These are phyloP conservation scores for Acanthamoeba healyi DNA, from an alignment of 208 protist genomes.

Conservation along the genomic window DNA sequence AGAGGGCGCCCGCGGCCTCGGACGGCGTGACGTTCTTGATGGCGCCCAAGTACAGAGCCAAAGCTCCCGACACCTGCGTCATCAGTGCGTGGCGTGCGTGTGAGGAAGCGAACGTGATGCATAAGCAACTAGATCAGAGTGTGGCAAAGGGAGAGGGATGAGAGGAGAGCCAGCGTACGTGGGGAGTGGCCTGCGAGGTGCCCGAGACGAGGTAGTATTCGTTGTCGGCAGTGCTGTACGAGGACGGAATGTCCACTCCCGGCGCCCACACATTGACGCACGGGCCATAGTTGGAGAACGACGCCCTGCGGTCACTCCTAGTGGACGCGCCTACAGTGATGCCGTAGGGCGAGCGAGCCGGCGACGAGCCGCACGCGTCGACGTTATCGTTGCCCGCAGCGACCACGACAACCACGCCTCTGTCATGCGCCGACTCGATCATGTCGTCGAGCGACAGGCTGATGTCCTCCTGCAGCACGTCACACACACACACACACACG, in stretches of 20 bases:
- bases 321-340: constrained; percentile 29
- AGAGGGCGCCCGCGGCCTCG: constrained; percentile 35
- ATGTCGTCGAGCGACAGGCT: neutral
- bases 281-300: constrained; percentile 65
- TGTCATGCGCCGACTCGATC: neutral
- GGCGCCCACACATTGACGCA: constrained; percentile 61
- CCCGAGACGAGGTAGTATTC: neutral
- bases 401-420: neutral
- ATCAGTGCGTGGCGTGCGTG: too few relatives aligned
- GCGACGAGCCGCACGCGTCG: constrained; percentile 27
- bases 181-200: neutral
- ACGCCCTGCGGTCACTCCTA: neutral
- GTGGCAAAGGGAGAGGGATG: too few relatives aligned
- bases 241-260: neutral
- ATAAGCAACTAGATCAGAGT: too few relatives aligned
- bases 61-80: neutral
- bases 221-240: neutral
- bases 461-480: neutral
- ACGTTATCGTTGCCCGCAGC: constrained; percentile 57
- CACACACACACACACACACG: too few relatives aligned
- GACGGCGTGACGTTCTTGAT: neutral
- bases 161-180: too few relatives aligned
- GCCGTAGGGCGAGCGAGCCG: neutral
- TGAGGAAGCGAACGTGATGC: too few relatives aligned
- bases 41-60: neutral